Percentiles rank a stretch among this genome's conserved stretches.
phyloP scores from a whole-genome alignment of 768 basidiomycete genomes.

The Rhodotorula toruloides region DNA sequence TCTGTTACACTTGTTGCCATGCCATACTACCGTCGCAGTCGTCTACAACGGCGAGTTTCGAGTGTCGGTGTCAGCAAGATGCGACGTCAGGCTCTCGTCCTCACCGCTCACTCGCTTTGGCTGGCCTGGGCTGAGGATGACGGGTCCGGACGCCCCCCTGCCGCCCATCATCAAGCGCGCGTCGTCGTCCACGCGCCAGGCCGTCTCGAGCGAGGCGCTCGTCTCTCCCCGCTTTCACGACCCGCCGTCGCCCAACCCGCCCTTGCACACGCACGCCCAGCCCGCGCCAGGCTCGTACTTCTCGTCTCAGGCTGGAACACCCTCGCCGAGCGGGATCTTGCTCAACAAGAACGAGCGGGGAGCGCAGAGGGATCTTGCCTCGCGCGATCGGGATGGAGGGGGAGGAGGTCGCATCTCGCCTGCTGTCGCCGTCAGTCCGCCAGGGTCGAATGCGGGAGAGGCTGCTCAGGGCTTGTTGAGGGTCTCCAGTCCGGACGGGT shows the following conservation, averaged over 20 bases:
- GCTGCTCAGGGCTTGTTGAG: background rate
- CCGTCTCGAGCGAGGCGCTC: conserved; percentile 4
- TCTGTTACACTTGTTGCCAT: background rate
- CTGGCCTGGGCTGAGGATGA: background rate
- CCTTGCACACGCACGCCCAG: background rate
- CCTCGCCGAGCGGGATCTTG: background rate
- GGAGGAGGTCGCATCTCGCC: conserved; percentile 1
- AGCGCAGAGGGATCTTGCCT: background rate
- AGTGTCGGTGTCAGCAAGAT: no score
- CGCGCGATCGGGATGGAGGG: no score
- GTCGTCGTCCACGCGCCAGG: background rate
- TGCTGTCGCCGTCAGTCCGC: background rate
- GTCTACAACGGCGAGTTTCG: no score
- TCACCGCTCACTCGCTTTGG: background rate
- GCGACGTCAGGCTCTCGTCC: background rate
- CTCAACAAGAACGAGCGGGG: conserved; percentile 19
- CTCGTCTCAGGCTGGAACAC: background rate
- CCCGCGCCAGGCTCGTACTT: no score
- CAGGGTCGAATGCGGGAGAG: background rate
- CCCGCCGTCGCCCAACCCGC: conserved; percentile 8
- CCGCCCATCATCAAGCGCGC: conserved; percentile 32
- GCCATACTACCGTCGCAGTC: no score
- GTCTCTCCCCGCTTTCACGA: conserved; percentile 6
- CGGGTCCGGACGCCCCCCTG: background rate
- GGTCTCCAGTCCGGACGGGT: conserved; percentile 4